A percentile compares a stretch with the other conserved stretches of the same genome.
Conservation (phyloP, 2,329 filamentous ascomycete genomes). For the Madurella fahalii region DNA sequence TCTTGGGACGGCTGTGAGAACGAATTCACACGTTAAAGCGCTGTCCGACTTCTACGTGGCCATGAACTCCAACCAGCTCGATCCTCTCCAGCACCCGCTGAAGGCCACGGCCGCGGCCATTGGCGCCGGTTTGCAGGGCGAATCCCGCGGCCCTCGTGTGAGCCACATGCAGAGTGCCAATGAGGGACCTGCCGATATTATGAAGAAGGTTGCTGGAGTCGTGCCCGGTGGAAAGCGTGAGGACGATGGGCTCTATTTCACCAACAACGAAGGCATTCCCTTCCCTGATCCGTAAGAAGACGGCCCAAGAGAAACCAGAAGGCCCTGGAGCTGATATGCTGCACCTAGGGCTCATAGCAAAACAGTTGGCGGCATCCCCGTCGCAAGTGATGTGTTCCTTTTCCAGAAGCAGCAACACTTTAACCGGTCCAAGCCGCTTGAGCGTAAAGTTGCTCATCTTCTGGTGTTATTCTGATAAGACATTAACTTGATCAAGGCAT, state of each 20-base stretch:
- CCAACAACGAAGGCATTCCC: slow-evolving; percentile 50
- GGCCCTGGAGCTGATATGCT: not conserved
- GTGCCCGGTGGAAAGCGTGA: slow-evolving; percentile 42
- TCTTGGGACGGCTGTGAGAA: too few species aligned
- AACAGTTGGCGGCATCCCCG: slow-evolving; percentile 48
- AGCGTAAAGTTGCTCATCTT: slow-evolving; percentile 29
- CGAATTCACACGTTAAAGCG: too few species aligned
- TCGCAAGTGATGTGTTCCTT: slow-evolving; percentile 47
- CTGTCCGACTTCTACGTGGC: too few species aligned
- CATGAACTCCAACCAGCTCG: slow-evolving; percentile 25
- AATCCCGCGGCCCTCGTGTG: slow-evolving; percentile 35
- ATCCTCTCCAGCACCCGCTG: slow-evolving; percentile 36
- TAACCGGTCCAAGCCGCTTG: slow-evolving; percentile 52
- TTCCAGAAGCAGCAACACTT: slow-evolving; percentile 54
- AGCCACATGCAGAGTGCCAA: slow-evolving; percentile 45
- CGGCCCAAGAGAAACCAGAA: not conserved
- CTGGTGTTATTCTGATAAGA: not conserved
- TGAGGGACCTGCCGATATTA: slow-evolving; percentile 49
- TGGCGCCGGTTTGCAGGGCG: slow-evolving; percentile 34
- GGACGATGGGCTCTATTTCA: slow-evolving; percentile 50
- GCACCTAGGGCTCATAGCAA: slow-evolving; percentile 40
- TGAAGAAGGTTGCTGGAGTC: slow-evolving; percentile 47
- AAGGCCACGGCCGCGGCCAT: slow-evolving; percentile 39
- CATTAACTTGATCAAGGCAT: slow-evolving; percentile 3
- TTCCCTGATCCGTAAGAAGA: slow-evolving; percentile 39